Base-by-base conservation (phyloP, 1,284 basidiomycete genomes). In the Fomes fomentarius region DNA sequence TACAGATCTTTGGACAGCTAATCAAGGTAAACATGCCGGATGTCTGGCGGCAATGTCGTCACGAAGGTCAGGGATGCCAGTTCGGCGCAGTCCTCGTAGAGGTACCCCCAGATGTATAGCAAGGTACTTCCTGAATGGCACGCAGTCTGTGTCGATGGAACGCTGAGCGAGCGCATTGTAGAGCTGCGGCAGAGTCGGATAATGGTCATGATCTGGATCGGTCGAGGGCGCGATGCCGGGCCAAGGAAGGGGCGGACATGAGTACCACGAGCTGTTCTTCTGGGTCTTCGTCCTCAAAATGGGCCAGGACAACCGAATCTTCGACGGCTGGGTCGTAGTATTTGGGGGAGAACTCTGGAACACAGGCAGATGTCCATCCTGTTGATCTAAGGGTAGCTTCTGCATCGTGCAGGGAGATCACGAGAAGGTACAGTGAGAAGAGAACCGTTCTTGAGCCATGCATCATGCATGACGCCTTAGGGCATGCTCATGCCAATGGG, bases 161-260 rank as follows among this genome's bases (percentile, higher is more conserved):
- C 50, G 35, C 12, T 52, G 50, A 12, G 50, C 50, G n/a, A 52
- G 50, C 8, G 53, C 53, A 37, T 35, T 50, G 47, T 54, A 50
- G 10, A 54, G 42, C 43, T 46, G 30, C n/a, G 37, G 30, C 14
- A 50, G 42, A 8, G 47, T 21, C 2, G 53, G 53, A 26, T 54
- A 54, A 25, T 40, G 42, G 26, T 40, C 47, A 17, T 19, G 12
- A 35, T 37, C 53, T 8, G n/a, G n/a, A n/a, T 28, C 47, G 10
- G 37, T 12, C 1, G 42, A 43, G 14, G 46, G 33, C 2, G 33
- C 24, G 26, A 54, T 34, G 1, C 43, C 53, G 8, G 42, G 26
- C 53, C 53, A 54, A 11, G 47, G 21, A 21, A 3, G 21, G 1
- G 47, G n/a, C 14, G 15, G 31, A 7, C n/a, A 54, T 17, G 17